A percentile compares a stretch with the other conserved stretches of the same genome.
These are phyloP conservation scores for Eimeria sp. DNA, from an alignment of 169 alveolate genomes.

Conservation along the genomic window DNA sequence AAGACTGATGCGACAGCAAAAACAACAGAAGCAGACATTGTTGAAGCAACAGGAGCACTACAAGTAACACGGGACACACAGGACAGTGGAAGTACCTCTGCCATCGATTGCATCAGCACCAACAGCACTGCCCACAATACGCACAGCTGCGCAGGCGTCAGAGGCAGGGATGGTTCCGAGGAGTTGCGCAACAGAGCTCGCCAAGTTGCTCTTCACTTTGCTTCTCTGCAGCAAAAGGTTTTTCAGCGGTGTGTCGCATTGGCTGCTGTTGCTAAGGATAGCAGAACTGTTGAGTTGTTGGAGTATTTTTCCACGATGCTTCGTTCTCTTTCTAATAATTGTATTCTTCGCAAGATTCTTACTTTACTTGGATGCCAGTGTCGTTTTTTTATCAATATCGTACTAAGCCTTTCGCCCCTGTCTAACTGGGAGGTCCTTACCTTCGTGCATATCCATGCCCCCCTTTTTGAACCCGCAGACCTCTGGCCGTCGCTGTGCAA, in stretches of 20 bases:
- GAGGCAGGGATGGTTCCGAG: neutral
- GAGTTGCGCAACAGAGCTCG: constrained; percentile 64
- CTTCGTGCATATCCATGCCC: neutral
- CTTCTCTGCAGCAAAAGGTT: constrained; percentile 47
- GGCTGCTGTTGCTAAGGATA: neutral
- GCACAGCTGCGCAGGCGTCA: constrained; percentile 14
- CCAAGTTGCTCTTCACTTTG: constrained; percentile 46
- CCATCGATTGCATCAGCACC: neutral
- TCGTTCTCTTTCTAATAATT: neutral
- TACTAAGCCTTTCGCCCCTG: neutral
- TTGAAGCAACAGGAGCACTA: neutral
- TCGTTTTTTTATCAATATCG: neutral
- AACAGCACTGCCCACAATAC: constrained; percentile 3
- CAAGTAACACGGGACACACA: neutral
- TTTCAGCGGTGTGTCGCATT: constrained; percentile 48
- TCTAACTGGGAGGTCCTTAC: neutral
- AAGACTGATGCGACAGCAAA: constrained; percentile 77
- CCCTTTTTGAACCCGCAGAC: neutral
- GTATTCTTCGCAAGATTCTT: neutral
- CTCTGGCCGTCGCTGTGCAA: neutral
- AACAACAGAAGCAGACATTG: constrained; percentile 17
- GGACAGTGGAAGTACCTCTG: neutral
- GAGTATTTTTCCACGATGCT: neutral
- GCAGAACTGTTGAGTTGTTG: neutral
- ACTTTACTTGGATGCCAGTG: neutral